phyloP scores from a whole-genome alignment of 306 rosid genomes.

The Medicago lupulina region DNA sequence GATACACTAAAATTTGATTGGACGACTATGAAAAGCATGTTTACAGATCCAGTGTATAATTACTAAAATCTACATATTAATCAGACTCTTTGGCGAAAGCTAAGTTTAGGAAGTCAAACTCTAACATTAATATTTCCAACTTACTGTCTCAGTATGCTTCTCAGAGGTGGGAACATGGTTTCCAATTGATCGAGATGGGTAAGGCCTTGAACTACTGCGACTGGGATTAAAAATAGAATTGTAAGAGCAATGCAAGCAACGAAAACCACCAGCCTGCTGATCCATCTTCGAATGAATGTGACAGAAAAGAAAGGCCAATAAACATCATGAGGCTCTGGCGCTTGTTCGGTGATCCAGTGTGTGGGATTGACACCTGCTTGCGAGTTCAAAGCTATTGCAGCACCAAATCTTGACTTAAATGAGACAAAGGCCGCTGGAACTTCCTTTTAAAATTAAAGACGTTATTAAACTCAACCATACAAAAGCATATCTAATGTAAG shows the following conservation, averaged over 20 bases:
- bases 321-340: constrained; percentile 86
- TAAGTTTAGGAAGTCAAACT: constrained; percentile 16
- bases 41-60: not conserved
- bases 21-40: not conserved
- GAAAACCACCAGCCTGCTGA: constrained; percentile 60
- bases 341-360: constrained; percentile 78
- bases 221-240: constrained; percentile 78
- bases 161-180: constrained; percentile 69
- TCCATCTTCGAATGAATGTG: constrained; percentile 69
- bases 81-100: not conserved
- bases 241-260: constrained; percentile 62
- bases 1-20: no score
- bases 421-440: constrained; percentile 87
- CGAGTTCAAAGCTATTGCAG: constrained; percentile 69
- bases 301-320: constrained; percentile 87
- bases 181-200: constrained; percentile 71
- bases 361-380: constrained; percentile 77
- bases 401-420: constrained; percentile 80
- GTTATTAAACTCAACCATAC: constrained; percentile 38
- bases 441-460: constrained; percentile 59
- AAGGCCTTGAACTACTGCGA: constrained; percentile 78
- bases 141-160: constrained; percentile 63
- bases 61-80: not conserved
- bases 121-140: constrained; percentile 43
- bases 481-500: constrained; percentile 18